These are phyloP conservation scores for Boletus insuetus DNA, from an alignment of 768 basidiomycete species.

Conservation along the genomic window DNA sequence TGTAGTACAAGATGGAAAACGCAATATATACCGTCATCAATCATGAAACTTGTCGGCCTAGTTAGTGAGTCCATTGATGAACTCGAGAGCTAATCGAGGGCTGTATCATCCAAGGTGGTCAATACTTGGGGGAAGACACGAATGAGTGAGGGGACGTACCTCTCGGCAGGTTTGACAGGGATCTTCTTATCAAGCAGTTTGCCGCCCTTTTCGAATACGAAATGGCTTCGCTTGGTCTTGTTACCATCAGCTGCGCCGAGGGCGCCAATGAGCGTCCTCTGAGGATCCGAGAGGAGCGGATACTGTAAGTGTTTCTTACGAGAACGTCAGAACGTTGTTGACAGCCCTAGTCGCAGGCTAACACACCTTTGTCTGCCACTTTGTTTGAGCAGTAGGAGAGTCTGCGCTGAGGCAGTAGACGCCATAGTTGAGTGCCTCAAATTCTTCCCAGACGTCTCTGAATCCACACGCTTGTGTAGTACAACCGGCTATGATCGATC, in stretches of 20 bases:
- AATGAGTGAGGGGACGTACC: constrained; percentile 40
- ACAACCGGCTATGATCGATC: constrained; percentile 64
- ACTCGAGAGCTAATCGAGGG: constrained; percentile 63
- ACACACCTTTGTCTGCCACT: constrained; percentile 83
- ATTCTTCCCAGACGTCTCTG: constrained; percentile 79
- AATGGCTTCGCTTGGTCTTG: constrained; percentile 89
- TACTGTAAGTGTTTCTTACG: constrained; percentile 82
- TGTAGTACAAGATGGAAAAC: constrained; percentile 7
- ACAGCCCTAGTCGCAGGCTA: not conserved
- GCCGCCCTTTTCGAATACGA: constrained; percentile 90
- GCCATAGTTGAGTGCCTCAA: constrained; percentile 57
- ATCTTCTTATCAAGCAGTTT: constrained; percentile 82
- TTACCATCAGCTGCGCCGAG: constrained; percentile 80
- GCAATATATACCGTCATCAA: constrained; percentile 4
- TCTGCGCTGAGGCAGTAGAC: constrained; percentile 88
- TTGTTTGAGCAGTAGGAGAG: constrained; percentile 65
- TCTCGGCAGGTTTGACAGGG: constrained; percentile 85
- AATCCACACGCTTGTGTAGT: constrained; percentile 92
- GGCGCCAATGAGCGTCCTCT: constrained; percentile 71
- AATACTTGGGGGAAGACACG: not conserved
- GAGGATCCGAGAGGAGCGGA: constrained; percentile 85
- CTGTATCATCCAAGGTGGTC: constrained; percentile 32
- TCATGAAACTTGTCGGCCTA: constrained; percentile 1
- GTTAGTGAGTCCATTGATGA: constrained; percentile 48
- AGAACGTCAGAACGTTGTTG: not conserved